These are phyloP conservation scores for Agaricus blazei DNA, from an alignment of 768 basidiomycete species.

Conservation along the genomic window DNA sequence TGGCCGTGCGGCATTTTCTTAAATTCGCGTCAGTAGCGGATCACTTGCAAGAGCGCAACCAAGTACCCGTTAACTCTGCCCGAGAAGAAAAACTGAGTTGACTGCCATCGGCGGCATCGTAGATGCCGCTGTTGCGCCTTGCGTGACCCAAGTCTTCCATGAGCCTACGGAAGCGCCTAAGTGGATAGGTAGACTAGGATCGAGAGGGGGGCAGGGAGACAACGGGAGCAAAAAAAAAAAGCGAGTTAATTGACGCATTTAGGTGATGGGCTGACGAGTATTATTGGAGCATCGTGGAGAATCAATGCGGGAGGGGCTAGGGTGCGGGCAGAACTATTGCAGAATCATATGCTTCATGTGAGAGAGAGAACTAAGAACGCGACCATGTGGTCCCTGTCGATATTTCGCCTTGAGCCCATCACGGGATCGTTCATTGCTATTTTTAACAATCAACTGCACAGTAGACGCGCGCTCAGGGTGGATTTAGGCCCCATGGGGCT, in stretches of 20 bases:
- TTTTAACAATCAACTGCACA: slow-evolving; percentile 10
- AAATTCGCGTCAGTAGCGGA: background rate
- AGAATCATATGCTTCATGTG: slow-evolving; percentile 19
- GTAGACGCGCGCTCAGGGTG: background rate
- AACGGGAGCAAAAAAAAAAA: slow-evolving; percentile 1
- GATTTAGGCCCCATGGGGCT: background rate
- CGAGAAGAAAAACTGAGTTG: slow-evolving; percentile 25
- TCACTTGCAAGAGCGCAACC: background rate
- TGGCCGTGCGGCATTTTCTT: slow-evolving; percentile 29
- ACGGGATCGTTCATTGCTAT: slow-evolving; percentile 1
- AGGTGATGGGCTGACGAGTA: slow-evolving; percentile 3
- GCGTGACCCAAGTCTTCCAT: slow-evolving; percentile 31
- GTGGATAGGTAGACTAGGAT: slow-evolving; percentile 8
- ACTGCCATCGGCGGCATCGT: slow-evolving; percentile 21
- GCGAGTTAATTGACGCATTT: background rate
- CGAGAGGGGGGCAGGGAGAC: background rate
- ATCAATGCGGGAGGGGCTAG: slow-evolving; percentile 1
- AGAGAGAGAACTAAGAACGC: slow-evolving; percentile 2
- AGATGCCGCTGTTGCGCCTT: slow-evolving; percentile 31
- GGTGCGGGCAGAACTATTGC: slow-evolving; percentile 14
- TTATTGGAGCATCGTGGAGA: background rate
- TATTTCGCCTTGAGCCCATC: background rate
- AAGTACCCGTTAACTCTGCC: slow-evolving; percentile 30
- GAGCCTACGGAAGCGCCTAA: slow-evolving; percentile 15
- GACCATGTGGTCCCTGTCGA: too few species aligned